Percentiles rank a stretch among this genome's conserved stretches.
Conservation (phyloP, 2,329 filamentous ascomycete genomes). For the Raffaelea deltoideospora region DNA sequence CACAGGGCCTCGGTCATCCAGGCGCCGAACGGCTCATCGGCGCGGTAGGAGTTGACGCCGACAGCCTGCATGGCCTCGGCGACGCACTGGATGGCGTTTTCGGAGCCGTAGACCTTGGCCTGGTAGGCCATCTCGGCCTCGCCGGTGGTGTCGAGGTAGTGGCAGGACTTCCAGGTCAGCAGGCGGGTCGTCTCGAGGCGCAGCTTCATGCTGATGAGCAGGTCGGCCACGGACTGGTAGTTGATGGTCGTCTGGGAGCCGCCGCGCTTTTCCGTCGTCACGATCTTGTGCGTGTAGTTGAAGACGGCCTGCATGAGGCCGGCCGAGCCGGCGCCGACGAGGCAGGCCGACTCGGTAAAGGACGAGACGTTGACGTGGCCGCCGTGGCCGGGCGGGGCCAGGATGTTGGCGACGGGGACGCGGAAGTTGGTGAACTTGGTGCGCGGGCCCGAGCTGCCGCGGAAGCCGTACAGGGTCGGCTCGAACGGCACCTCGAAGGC, state of each 20-base stretch:
- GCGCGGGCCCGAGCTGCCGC: constrained; percentile 30
- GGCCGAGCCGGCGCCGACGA: constrained; percentile 35
- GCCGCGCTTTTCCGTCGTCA: constrained; percentile 25
- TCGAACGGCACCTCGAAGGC: constrained; percentile 29
- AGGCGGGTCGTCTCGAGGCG: constrained; percentile 6
- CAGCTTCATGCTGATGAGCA: constrained; percentile 6
- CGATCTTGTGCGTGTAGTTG: constrained; percentile 30
- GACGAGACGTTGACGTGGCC: constrained; percentile 22
- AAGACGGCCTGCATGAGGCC: constrained; percentile 35
- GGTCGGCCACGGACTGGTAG: constrained; percentile 25
- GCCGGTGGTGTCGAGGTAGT: not conserved
- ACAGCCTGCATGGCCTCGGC: constrained; percentile 34
- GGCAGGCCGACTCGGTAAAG: constrained; percentile 24
- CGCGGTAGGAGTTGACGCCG: constrained; percentile 17
- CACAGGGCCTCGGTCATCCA: constrained; percentile 22
- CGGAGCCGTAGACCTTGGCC: constrained; percentile 34
- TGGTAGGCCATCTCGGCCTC: constrained; percentile 25
- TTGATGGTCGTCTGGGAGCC: constrained; percentile 26
- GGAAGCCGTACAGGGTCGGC: constrained; percentile 26
- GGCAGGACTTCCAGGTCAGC: constrained; percentile 15
- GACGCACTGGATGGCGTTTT: constrained; percentile 28
- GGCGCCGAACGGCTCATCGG: no score
- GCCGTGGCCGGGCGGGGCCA: constrained; percentile 24
- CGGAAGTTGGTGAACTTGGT: constrained; percentile 27
- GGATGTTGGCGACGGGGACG: constrained; percentile 26